Conservation (phyloP, 2,329 filamentous ascomycete genomes). For the Fusarium solani-melongenae region DNA sequence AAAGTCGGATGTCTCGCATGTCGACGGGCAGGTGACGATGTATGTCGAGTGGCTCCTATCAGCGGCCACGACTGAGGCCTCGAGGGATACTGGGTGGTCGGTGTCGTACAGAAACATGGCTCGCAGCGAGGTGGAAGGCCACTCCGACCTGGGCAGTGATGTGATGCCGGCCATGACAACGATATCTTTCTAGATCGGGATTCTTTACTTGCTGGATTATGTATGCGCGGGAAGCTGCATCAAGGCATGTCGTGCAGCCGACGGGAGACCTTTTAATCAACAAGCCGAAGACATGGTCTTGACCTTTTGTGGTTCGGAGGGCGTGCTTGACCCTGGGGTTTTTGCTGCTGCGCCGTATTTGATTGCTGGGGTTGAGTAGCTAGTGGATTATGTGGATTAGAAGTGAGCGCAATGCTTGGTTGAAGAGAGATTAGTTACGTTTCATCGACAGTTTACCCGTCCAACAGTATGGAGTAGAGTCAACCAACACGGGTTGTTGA, state of each 20-base stretch:
- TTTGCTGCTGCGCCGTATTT: background rate
- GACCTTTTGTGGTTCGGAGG: background rate
- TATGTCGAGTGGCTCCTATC: background rate
- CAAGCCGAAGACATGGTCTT: conserved; percentile 4
- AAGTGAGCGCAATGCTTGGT: background rate
- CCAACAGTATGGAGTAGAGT: background rate
- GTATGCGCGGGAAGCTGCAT: conserved; percentile 4
- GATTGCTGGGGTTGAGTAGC: background rate
- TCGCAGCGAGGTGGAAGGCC: conserved; percentile 18
- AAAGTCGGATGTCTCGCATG: conserved; percentile 26
- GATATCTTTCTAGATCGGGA: background rate
- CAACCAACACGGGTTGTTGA: background rate
- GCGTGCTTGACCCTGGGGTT: conserved; percentile 3
- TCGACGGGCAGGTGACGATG: conserved; percentile 26
- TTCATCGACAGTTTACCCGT: background rate
- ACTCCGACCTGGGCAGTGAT: conserved; percentile 5
- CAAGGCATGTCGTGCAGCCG: conserved; percentile 12
- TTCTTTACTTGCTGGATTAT: background rate
- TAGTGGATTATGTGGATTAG: background rate
- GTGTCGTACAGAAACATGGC: conserved; percentile 28
- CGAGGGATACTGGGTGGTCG: conserved; percentile 15
- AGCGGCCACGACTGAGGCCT: conserved; percentile 15
- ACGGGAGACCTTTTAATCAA: background rate
- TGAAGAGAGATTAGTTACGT: background rate
- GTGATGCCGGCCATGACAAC: conserved; percentile 1